These are phyloP conservation scores for Fusarium musae DNA, from an alignment of 2,329 filamentous ascomycete species.

Conservation along the genomic window DNA sequence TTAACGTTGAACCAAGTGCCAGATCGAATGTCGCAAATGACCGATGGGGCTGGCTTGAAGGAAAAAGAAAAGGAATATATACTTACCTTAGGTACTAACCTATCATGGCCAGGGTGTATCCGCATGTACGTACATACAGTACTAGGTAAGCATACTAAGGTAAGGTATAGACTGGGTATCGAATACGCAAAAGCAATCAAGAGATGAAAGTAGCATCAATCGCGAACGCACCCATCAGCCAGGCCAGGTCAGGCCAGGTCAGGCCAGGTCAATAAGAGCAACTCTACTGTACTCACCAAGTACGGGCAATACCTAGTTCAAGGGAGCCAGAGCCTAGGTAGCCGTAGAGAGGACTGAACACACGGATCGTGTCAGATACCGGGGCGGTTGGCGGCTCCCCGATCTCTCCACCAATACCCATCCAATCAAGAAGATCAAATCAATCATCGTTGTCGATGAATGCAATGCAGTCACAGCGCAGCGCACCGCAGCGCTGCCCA, in stretches of 20 bases:
- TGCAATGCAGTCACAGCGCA: not conserved
- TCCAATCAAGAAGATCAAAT: not conserved
- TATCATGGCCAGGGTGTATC: not conserved
- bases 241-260: not conserved
- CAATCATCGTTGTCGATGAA: not conserved
- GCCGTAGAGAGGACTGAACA: not conserved
- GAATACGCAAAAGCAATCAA: not conserved
- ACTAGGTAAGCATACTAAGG: not conserved
- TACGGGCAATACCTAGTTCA: not conserved
- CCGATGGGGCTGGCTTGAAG: not conserved
- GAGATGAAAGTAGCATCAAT: not conserved
- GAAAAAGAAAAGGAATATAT: not conserved
- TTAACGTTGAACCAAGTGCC: not conserved
- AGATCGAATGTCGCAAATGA: slow-evolving; percentile 3
- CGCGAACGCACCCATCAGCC: not conserved
- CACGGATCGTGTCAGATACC: not conserved
- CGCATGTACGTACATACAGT: not conserved
- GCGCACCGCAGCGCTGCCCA: not conserved
- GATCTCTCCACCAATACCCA: slow-evolving; percentile 30
- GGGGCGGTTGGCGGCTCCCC: slow-evolving; percentile 30
- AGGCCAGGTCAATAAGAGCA: not conserved
- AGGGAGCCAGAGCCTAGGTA: not conserved
- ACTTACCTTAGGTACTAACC: too few relatives aligned
- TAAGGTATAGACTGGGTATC: not conserved
- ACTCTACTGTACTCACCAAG: not conserved